Conservation (phyloP, 139 green algal species). For the Tetradesmus obliquus region DNA sequence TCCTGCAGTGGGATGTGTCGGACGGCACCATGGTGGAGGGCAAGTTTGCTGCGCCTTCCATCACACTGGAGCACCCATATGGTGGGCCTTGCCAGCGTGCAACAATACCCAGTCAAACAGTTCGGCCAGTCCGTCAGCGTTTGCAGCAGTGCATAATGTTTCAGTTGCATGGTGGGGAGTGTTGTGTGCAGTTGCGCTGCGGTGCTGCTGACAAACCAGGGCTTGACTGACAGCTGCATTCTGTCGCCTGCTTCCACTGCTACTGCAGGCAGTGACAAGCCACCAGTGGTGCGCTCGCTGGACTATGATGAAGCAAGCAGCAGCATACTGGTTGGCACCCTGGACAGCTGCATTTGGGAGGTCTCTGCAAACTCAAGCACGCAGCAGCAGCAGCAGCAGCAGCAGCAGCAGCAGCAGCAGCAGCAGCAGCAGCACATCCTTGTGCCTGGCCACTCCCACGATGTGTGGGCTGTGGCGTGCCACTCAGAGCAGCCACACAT, state of each 20-base stretch:
- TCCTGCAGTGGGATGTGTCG: constrained; percentile 72
- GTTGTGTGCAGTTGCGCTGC: not conserved
- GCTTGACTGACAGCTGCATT: not conserved
- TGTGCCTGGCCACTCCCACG: constrained; percentile 70
- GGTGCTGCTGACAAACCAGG: not conserved
- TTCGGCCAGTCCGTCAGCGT: not conserved
- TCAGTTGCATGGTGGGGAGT: no score
- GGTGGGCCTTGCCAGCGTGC: not conserved
- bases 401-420: constrained; percentile 42
- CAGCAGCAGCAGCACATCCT: constrained; percentile 62
- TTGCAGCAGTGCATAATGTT: no score
- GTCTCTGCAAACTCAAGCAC: constrained; percentile 27
- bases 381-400: constrained; percentile 43
- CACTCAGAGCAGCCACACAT: constrained; percentile 63
- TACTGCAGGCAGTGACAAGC: constrained; percentile 32
- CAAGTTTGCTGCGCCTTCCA: constrained; percentile 50
- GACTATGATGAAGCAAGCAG: constrained; percentile 51
- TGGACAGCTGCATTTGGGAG: constrained; percentile 68
- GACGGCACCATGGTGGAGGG: constrained; percentile 62
- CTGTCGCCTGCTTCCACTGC: not conserved
- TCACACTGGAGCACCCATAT: constrained; percentile 51
- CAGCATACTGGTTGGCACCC: constrained; percentile 68
- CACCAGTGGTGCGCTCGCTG: constrained; percentile 54
- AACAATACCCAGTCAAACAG: not conserved
- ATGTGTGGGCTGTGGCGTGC: constrained; percentile 68